phyloP scores from a whole-genome alignment of 257 asterid species.

The Solanum microdontum region DNA sequence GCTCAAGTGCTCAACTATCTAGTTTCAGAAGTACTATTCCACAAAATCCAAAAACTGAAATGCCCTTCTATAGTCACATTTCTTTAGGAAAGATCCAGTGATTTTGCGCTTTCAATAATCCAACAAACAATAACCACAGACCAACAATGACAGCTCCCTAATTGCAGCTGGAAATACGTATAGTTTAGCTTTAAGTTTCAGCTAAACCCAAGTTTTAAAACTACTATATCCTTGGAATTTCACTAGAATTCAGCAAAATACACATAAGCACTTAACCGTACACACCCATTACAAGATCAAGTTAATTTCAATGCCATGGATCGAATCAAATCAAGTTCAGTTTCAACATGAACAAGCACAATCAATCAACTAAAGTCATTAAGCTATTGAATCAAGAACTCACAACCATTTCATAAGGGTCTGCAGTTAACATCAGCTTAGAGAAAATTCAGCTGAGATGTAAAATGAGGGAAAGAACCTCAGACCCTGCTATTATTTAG shows the following conservation, averaged over 20 bases:
- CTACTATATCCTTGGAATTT: background rate
- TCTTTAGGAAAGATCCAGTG: background rate
- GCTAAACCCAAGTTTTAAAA: background rate
- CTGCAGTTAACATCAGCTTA: background rate
- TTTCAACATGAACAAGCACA: background rate
- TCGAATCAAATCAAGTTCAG: background rate
- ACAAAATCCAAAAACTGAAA: background rate
- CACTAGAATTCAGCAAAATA: background rate
- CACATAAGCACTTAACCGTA: background rate
- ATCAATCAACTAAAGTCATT: background rate
- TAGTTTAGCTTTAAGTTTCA: background rate
- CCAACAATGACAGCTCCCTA: background rate
- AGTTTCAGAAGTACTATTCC: background rate
- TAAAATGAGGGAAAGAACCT: background rate
- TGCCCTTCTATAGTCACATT: background rate
- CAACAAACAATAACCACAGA: background rate
- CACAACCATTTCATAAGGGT: conserved; percentile 23
- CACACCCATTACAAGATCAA: background rate
- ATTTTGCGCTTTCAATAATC: background rate
- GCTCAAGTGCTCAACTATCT: background rate
- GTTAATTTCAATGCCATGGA: background rate
- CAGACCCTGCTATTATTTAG: background rate
- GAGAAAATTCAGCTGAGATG: background rate
- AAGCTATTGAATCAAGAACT: background rate
- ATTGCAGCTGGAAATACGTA: background rate